Base-by-base conservation (phyloP, 306 rosid genomes). In the Crotalaria pallida region DNA sequence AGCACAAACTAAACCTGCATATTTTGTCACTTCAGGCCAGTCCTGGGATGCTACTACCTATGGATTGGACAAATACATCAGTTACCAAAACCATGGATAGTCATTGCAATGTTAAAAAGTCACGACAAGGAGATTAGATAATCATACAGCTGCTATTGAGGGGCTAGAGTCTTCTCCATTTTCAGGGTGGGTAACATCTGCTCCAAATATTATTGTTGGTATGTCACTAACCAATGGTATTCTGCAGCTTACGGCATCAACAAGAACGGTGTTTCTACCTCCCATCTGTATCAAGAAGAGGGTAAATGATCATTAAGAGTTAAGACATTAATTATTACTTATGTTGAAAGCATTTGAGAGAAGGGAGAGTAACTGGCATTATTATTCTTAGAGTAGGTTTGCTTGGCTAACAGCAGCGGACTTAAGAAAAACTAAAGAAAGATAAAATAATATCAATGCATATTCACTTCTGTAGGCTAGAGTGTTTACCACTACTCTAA, bases 31-130 rank as follows among this genome's bases (percentile, higher is more conserved):
- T 84, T 93, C 98, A 0, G 98, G 98, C 98, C 98, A 93, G 65
- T 93, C 98, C 85, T 90, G 98, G 2, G 98, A 93, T 2, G 98
- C 98, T 78, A 93, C 98, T 65, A 93, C 98, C 98, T 93, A 71
- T 67, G 85, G 16, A 74, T 69, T 75, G 52, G 29, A 15, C 45
- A 65, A 69, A 77, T 21, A 34, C 21, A 78, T 82, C 66, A 80
- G 79, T 59, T 56, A 43, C 45, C n/a, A 57, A 40, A 69, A 47
- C 26, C 64, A 48, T 57, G 41, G 12, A 58, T 52, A 75, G 60
- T 4, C 23, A 33, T 9, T 12, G 16, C 18, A 15, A 23, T 9
- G 45, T 49, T 15, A 5, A 71, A 13, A 43, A 3, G 38, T 16
- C 10, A 6, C 44, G 40, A 60, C 16, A 23, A 16, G 47, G n/a